Evolutionary conservation across 352 stramenopile species (phyloP), one percentile per base, ranked within the genome.

Genomic region (Saprolegnia parasitica): DNA sequence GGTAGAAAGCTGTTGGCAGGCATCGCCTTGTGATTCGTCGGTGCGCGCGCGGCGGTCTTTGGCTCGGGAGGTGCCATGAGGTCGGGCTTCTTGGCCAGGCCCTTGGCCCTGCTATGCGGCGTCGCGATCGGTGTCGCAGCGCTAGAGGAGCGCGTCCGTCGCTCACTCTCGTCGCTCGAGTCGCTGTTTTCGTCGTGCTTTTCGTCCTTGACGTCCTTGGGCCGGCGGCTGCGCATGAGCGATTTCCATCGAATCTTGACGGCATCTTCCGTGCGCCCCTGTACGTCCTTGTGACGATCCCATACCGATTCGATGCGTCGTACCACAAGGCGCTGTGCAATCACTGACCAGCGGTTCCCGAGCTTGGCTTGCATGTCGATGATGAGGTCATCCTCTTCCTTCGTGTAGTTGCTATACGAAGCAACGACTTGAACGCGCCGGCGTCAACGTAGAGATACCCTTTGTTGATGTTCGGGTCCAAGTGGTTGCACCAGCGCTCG

Each of bases 221-320:
- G 81, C 37, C 85, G 82, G 0, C 84, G 80, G 16, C 85, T 86
- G 39, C 87, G 76, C 87, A 93, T 95, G 2, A 96, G 75, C 24
- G 87, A 95, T 71, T 97, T 97, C 90, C 91, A 97, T 10, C 89
- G 84, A 58, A 97, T 98, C 78, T 98, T 98, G 3, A 98, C 89
- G 8, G 88, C 87, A 63, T 98, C 95, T 76, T 97, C 91, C 2
- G 90, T 97, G 71, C 92, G 83, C 11, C 92, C 92, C 78, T 93
- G 21, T 13, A 56, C 32, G 23, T 42, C 4, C 50, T n/a, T n/a
- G 11, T 49, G 39, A 8, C 8, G 39, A 16, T 46, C 8, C 39
- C 8, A 15, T 46, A 46, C 39, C 8, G 39, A 15, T 13, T 8
- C 21, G 8, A 8, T 23, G 0, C 26, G 2, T 40, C 74, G 60